A percentile compares a stretch with the other conserved stretches of the same genome.
phyloP scores from a whole-genome alignment of 192 early-diverging fungal species.

The Gonapodya prolifera region DNA sequence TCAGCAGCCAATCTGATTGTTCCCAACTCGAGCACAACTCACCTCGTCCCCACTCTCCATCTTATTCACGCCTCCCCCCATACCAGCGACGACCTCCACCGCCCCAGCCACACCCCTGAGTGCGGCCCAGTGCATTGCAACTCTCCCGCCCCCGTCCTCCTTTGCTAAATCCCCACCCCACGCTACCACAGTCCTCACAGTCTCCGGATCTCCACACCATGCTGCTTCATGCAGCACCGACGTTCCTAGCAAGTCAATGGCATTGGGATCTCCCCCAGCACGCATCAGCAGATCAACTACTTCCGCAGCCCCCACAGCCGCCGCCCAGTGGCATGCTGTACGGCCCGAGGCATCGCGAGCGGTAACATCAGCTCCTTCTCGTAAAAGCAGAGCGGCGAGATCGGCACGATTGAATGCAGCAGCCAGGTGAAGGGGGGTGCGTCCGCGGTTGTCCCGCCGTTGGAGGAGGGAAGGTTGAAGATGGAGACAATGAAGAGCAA shows the following conservation, averaged over 20 bases:
- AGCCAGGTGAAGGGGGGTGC: neutral
- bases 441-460: neutral
- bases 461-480: neutral
- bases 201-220: neutral
- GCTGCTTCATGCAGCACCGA: neutral
- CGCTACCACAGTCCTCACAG: neutral
- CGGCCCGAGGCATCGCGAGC: neutral
- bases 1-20: no score
- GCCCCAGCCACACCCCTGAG: neutral
- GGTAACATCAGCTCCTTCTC: neutral
- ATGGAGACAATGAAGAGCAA: neutral
- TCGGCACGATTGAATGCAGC: neutral
- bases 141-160: neutral
- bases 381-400: neutral
- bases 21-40: neutral
- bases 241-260: neutral
- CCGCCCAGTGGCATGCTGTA: neutral
- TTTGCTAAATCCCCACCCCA: neutral
- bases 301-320: neutral
- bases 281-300: neutral
- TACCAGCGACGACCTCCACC: neutral
- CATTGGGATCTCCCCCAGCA: neutral
- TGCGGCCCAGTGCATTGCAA: neutral
- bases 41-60: neutral
- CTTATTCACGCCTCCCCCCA: neutral